Percentiles rank a stretch among this genome's conserved stretches.
phyloP scores from a whole-genome alignment of 148 eudicot species.

The Agrostemma githago region DNA sequence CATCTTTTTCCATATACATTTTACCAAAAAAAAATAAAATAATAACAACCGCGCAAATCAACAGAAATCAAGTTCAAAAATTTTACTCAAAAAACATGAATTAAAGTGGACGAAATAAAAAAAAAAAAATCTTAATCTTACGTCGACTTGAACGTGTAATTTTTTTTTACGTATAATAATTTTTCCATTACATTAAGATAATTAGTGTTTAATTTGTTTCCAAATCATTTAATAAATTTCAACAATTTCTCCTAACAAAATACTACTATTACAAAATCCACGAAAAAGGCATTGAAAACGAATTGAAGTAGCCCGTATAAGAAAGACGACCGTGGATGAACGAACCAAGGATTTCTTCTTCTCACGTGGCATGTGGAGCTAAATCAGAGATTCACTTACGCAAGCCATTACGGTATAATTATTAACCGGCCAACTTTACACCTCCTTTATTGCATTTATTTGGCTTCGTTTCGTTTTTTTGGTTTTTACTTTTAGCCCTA shows the following conservation, averaged over 20 bases:
- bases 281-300: conserved; percentile 10
- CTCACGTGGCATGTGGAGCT: conserved; percentile 13
- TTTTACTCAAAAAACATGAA: no score
- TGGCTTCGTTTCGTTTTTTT: neutral
- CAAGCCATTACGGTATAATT: conserved; percentile 31
- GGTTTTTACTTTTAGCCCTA: neutral
- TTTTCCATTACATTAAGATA: no score
- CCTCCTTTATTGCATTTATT: neutral
- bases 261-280: neutral
- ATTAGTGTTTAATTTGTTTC: no score
- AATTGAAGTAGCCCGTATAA: neutral
- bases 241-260: neutral
- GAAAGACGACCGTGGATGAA: neutral
- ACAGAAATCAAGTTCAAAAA: no score
- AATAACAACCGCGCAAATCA: no score
- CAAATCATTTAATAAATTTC: no score
- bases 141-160: no score
- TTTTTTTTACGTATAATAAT: no score
- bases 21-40: no score
- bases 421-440: conserved; percentile 20
- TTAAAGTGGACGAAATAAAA: no score
- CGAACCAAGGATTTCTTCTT: neutral
- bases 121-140: no score
- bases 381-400: conserved; percentile 2
- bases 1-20: no score